Percentiles rank a stretch among this genome's conserved stretches.
phyloP scores from a whole-genome alignment of 2,329 filamentous ascomycete species.

The Lasiodiplodia hormozganensis region DNA sequence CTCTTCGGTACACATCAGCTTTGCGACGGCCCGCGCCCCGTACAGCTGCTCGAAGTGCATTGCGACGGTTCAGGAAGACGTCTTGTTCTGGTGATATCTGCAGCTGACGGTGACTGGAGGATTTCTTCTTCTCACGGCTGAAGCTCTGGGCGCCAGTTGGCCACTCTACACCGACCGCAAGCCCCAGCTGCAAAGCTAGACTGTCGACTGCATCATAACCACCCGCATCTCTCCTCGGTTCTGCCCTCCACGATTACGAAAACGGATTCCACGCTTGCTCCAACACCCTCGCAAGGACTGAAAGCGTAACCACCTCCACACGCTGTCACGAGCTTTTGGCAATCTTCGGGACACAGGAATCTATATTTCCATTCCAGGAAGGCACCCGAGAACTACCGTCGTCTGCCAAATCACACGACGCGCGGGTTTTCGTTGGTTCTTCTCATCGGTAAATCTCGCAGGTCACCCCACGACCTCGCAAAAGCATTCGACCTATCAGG shows the following conservation, averaged over 20 bases:
- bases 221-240: constrained; percentile 19
- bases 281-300: constrained; percentile 27
- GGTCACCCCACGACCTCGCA: constrained; percentile 46
- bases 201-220: constrained; percentile 24
- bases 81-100: constrained; percentile 52
- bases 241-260: constrained; percentile 19
- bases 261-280: constrained; percentile 27
- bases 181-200: constrained; percentile 21
- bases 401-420: constrained; percentile 43
- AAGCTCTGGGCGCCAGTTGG: constrained; percentile 27
- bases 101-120: constrained; percentile 53
- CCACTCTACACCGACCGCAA: constrained; percentile 19
- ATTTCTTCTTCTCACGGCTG: constrained; percentile 18
- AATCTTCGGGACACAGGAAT: constrained; percentile 18
- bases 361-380: constrained; percentile 20
- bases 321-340: constrained; percentile 28
- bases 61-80: constrained; percentile 45
- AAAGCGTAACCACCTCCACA: constrained; percentile 17
- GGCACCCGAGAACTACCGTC: constrained; percentile 27
- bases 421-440: constrained; percentile 45
- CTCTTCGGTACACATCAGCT: constrained; percentile 22
- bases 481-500: constrained; percentile 34
- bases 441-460: constrained; percentile 47
- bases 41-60: constrained; percentile 42
- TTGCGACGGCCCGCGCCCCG: constrained; percentile 19